Evolutionary conservation across 176 grass and related monocot species (phyloP).

Genomic region (Stipa capillata): DNA sequence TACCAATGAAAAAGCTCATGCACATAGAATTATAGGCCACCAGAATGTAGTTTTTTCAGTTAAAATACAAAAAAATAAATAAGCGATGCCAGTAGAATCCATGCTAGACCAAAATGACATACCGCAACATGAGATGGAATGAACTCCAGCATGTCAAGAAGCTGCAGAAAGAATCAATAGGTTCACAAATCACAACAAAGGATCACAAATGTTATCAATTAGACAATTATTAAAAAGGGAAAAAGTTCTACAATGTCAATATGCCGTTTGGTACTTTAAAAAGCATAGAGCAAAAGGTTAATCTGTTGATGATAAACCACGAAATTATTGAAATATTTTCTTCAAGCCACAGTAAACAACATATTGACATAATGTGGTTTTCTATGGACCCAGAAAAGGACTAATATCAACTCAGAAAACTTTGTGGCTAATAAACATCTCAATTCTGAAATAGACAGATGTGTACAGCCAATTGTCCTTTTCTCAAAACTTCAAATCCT

Average conservation of each 20-base stretch:
- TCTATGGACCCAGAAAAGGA: neutral
- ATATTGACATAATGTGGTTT: constrained; percentile 5
- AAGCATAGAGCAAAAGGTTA: neutral
- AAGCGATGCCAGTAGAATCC: neutral
- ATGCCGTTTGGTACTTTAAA: neutral
- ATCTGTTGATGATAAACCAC: neutral
- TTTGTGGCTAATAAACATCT: neutral
- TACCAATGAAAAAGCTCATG: neutral
- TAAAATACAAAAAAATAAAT: constrained; percentile 9
- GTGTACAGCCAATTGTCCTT: neutral
- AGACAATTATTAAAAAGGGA: neutral
- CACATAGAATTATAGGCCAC: neutral
- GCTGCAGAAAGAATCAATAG: constrained; percentile 41
- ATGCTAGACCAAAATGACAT: constrained; percentile 40
- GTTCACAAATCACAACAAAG: constrained; percentile 13
- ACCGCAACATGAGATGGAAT: constrained; percentile 94
- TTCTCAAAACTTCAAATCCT: neutral
- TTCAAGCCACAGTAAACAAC: constrained; percentile 18
- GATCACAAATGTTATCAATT: neutral
- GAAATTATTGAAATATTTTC: neutral
- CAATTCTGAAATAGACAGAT: constrained; percentile 8
- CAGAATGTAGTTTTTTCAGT: neutral
- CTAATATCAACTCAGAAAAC: constrained; percentile 12
- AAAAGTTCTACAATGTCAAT: constrained; percentile 3
- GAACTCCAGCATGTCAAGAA: constrained; percentile 87